A percentile compares a stretch with the other conserved stretches of the same genome.
Conservation (phyloP, 1,284 basidiomycete species). For the Sphaerobolus stellatus region DNA sequence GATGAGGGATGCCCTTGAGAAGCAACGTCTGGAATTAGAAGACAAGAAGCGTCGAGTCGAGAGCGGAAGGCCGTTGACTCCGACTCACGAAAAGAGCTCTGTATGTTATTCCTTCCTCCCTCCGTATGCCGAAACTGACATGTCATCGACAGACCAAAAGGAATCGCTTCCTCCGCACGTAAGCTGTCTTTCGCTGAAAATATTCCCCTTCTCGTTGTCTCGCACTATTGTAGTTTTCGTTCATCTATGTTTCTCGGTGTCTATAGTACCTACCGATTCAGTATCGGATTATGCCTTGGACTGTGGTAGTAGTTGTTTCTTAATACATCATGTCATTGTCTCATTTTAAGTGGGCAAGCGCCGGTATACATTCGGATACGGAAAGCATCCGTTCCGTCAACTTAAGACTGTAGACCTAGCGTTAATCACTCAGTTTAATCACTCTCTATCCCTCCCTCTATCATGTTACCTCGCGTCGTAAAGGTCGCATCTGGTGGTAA, state of each 20-base stretch:
- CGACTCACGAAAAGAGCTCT: slow-evolving; percentile 72
- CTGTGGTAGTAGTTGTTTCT: no score
- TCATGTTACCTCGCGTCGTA: slow-evolving; percentile 9
- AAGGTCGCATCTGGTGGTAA: slow-evolving; percentile 7
- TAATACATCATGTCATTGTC: no score
- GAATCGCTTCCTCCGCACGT: slow-evolving; percentile 13
- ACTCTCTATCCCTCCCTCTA: no score
- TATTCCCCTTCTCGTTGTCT: not conserved
- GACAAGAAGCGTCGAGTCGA: slow-evolving; percentile 98
- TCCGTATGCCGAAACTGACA: not conserved
- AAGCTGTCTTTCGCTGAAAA: not conserved
- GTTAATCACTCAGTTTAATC: no score
- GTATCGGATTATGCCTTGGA: no score
- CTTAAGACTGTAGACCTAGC: no score
- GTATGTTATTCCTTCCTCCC: slow-evolving; percentile 42
- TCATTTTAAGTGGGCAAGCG: no score
- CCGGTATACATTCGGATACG: no score
- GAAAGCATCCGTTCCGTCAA: no score
- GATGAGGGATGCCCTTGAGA: slow-evolving; percentile 98
- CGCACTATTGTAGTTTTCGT: not conserved
- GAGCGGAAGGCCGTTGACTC: slow-evolving; percentile 90
- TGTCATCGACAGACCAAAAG: not conserved
- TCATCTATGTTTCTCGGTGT: not conserved
- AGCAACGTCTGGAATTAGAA: slow-evolving; percentile 92
- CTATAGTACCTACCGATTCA: not conserved